Evolutionary conservation across 2,329 filamentous ascomycete genomes (phyloP), one percentile per base, ranked within the genome.

Genomic region (Colletotrichum navitas): DNA sequence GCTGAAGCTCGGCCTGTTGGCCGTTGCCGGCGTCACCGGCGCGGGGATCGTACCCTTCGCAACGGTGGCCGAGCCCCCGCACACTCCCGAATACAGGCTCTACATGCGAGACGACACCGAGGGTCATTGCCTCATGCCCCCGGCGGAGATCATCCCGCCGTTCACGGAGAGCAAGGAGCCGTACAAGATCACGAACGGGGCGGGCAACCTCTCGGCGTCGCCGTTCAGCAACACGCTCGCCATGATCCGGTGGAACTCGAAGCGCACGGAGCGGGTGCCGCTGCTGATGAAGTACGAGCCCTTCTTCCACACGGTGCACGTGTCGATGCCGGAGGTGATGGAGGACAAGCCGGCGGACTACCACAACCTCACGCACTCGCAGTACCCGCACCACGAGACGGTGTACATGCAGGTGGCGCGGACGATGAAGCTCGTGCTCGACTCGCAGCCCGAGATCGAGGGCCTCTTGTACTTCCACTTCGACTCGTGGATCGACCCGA

Each of bases 401-500:
- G 74, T 74, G 18, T 78, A 74, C 72, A 71, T 71, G 59, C 75
- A 75, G 34, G 74, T 80, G 6, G 77, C 76, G 14, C 74, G 73
- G 36, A 79, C 77, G 21, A 80, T 80, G 79, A 68, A 76, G 47
- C 74, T 78, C 16, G 72, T 79, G 5, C 72, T 80, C 6, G 76
- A 80, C n/a, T 60, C 68, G 47, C 63, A 76, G 7, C 66, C 76
- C 0, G 76, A 79, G 1, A 76, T 80, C 10, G 73, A 73, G 24
- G 78, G 79, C 0, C 54, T 80, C 5, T 62, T 79, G 18, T 79
- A 77, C 68, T 79, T 76, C 66, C 79, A 80, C 64, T 80, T 79
- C 55, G 79, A 80, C 66, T 78, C 77, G 0, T 80, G 79, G 79
- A 74, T 80, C 66, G 76, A 79, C 66, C 79, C 79, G 0, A 60